Evolutionary conservation across 2,329 filamentous ascomycete species (phyloP).

Genomic region (Blastomyces parvus): DNA sequence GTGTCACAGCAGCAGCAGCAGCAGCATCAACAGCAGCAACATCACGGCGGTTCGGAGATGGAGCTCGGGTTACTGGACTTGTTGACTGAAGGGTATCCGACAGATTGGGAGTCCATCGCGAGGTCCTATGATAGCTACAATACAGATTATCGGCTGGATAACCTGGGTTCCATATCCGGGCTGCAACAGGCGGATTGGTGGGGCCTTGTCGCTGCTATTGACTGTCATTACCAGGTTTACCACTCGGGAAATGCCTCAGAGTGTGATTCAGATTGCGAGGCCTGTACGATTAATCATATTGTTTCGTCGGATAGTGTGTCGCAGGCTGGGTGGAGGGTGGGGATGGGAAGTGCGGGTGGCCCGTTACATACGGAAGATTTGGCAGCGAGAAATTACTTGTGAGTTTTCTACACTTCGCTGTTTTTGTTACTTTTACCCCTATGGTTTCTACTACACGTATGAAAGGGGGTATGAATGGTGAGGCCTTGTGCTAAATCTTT

Average conservation of each 20-base stretch:
- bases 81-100: constrained; percentile 30
- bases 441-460: background rate
- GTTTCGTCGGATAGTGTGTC: constrained; percentile 26
- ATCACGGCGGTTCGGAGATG: constrained; percentile 14
- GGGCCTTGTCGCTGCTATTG: constrained; percentile 36
- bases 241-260: constrained; percentile 27
- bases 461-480: too few relatives aligned
- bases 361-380: constrained; percentile 20
- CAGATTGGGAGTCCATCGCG: constrained; percentile 31
- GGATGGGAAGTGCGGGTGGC: constrained; percentile 21
- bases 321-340: constrained; percentile 30
- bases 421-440: background rate
- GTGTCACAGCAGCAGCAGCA: constrained; percentile 15
- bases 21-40: background rate
- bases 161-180: constrained; percentile 34
- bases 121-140: constrained; percentile 33
- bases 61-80: constrained; percentile 30
- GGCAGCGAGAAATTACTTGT: constrained; percentile 35
- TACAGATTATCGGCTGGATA: constrained; percentile 33
- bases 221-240: constrained; percentile 35
- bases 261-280: constrained; percentile 27
- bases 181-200: constrained; percentile 35
- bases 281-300: constrained; percentile 30
- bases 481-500: constrained; percentile 5
- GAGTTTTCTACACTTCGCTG: constrained; percentile 18